phyloP scores from a whole-genome alignment of 2,329 filamentous ascomycete genomes.

The Fusarium pilosicola region DNA sequence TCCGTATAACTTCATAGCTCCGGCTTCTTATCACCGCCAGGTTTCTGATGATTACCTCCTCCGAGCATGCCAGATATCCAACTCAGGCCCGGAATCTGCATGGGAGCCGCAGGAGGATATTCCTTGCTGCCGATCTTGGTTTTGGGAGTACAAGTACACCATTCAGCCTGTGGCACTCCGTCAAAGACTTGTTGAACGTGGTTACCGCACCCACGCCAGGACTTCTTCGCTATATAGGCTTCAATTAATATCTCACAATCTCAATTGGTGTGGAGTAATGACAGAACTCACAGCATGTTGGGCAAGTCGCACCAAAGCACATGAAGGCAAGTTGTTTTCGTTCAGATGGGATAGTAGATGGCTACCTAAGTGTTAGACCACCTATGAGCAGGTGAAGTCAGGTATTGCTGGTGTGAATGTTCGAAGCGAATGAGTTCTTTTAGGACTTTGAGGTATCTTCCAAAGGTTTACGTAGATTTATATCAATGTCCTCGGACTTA shows the following conservation, averaged over 20 bases:
- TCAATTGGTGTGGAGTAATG: too few relatives aligned
- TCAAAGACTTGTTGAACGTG: constrained; percentile 58
- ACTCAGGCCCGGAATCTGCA: constrained; percentile 52
- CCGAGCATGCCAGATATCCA: constrained; percentile 49
- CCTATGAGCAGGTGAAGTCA: too few relatives aligned
- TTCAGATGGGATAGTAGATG: background rate
- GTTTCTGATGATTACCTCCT: constrained; percentile 1
- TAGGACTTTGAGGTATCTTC: background rate
- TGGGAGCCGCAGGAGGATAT: constrained; percentile 57
- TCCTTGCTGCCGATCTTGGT: constrained; percentile 56
- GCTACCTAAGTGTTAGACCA: background rate
- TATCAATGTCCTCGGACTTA: background rate
- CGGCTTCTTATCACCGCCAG: constrained; percentile 26
- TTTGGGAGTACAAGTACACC: constrained; percentile 60
- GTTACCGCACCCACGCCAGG: constrained; percentile 61
- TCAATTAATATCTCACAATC: background rate
- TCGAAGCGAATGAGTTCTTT: background rate
- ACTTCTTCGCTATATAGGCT: constrained; percentile 53
- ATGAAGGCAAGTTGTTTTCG: constrained; percentile 41
- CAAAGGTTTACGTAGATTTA: background rate
- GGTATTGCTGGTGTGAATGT: background rate
- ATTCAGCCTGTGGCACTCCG: constrained; percentile 56
- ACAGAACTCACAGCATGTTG: constrained; percentile 53
- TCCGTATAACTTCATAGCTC: constrained; percentile 23
- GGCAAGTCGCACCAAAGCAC: constrained; percentile 55